Evolutionary conservation across 441 rosid genomes (phyloP), one percentile per base, ranked within the genome.

Genomic region (Eutrema salsugineum): DNA sequence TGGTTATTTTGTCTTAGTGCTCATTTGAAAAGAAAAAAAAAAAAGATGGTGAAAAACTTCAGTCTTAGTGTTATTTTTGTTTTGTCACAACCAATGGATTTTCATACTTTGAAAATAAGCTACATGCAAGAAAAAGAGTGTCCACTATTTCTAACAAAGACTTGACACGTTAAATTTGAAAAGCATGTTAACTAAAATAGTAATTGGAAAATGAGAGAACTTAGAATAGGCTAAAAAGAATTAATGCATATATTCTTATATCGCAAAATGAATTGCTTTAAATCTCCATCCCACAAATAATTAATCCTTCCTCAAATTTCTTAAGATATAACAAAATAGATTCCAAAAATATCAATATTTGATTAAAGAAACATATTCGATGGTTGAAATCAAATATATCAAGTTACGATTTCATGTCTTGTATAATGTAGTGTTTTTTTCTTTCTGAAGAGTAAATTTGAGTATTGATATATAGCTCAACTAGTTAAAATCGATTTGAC

Each of bases 241-340:
- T 6, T 20, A 56, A 43, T 68, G 72, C 64, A 68, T 68, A 68
- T 68, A 68, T 68, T 56, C 65, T 43, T 59, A 54, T 32, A 42
- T 40, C 20, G 24, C 38, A 55, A 54, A 62, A 44, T 54, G 20
- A n/a, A n/a, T 36, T 44, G 56, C 78, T 75, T 75, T 68, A 68
- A 68, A 51, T 54, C 69, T 67, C 68, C 78, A 42, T 50, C 68
- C 68, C 63, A 74, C 78, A 67, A 11, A 35, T 74, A 42, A 66
- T 28, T 66, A 66, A 59, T 42, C 63, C 6, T 42, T 42, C 42
- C 19, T 20, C 24, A 24, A 51, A 50, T 20, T 59, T 44, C 50
- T 14, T 8, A 4, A 57, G 11, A 19, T 5, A 33, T 3, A 49
- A 15, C 17, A 16, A 43, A 68, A 60, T 44, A 60, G 74, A 75